Evolutionary conservation across 2,329 filamentous ascomycete genomes (phyloP).

Genomic region (Alternaria triticimaculans): DNA sequence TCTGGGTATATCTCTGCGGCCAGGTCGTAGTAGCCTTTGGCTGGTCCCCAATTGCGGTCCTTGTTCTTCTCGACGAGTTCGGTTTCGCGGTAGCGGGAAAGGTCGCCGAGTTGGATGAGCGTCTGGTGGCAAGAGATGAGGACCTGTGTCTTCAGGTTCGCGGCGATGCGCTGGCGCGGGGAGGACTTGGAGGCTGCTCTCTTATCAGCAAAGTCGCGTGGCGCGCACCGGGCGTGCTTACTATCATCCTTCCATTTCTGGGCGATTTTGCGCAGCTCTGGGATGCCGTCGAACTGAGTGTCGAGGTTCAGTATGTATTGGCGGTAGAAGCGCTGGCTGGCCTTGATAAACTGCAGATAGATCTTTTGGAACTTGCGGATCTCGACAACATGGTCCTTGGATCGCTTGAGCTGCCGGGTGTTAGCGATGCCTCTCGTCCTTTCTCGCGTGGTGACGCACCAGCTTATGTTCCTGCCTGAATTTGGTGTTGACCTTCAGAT

Average conservation of each 20-base stretch:
- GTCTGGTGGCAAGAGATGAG: conserved; percentile 80
- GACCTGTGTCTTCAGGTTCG: conserved; percentile 64
- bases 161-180: conserved; percentile 48
- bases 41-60: conserved; percentile 77
- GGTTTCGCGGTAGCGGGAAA: conserved; percentile 81
- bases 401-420: conserved; percentile 52
- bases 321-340: conserved; percentile 86
- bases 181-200: conserved; percentile 40
- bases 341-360: conserved; percentile 85
- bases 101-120: conserved; percentile 85
- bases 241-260: conserved; percentile 48
- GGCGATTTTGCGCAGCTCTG: conserved; percentile 65
- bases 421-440: conserved; percentile 9
- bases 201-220: conserved; percentile 45
- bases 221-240: conserved; percentile 15
- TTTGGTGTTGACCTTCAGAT: conserved; percentile 77
- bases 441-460: conserved; percentile 19
- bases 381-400: conserved; percentile 64
- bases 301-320: conserved; percentile 81
- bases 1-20: conserved; percentile 79
- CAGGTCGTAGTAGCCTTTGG: conserved; percentile 83
- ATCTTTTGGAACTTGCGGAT: conserved; percentile 80
- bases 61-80: conserved; percentile 73
- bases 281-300: conserved; percentile 62
- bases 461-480: conserved; percentile 68